A percentile compares a stretch with the other conserved stretches of the same genome.
These are phyloP conservation scores for Ganoderma lucidum DNA, from an alignment of 1,284 basidiomycete genomes.

Conservation along the genomic window DNA sequence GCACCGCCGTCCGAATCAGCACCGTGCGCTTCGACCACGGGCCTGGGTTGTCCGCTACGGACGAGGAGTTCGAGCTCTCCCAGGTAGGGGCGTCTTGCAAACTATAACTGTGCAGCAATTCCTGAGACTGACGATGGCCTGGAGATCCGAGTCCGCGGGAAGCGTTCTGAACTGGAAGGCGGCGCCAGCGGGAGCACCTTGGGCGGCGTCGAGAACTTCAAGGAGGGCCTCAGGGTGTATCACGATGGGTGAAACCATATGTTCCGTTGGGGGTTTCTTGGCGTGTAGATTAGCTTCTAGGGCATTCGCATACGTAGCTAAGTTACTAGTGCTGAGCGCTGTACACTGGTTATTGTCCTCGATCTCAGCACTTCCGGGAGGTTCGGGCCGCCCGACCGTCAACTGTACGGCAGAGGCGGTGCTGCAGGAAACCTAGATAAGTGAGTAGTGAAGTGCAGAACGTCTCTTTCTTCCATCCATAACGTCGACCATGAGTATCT, in stretches of 20 bases:
- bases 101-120: not conserved
- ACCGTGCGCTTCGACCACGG: not conserved
- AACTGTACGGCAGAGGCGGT: too few species aligned
- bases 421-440: too few species aligned
- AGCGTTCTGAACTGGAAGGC: not conserved
- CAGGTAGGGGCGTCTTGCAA: not conserved
- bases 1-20: not conserved
- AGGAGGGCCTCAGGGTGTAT: not conserved
- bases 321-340: too few species aligned
- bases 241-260: not conserved
- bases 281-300: too few species aligned
- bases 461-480: not conserved
- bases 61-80: not conserved
- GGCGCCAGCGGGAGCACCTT: not conserved
- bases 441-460: not conserved
- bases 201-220: not conserved
- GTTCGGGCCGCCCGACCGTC: too few species aligned
- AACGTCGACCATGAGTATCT: conserved; percentile 1
- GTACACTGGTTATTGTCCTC: too few species aligned
- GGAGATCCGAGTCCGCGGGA: not conserved
- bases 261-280: too few species aligned
- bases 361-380: too few species aligned
- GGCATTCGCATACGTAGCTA: too few species aligned
- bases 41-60: not conserved
- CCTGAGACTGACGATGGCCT: not conserved